Conservation (phyloP, 2,329 filamentous ascomycete species). For the Scytalidium lignicola region DNA sequence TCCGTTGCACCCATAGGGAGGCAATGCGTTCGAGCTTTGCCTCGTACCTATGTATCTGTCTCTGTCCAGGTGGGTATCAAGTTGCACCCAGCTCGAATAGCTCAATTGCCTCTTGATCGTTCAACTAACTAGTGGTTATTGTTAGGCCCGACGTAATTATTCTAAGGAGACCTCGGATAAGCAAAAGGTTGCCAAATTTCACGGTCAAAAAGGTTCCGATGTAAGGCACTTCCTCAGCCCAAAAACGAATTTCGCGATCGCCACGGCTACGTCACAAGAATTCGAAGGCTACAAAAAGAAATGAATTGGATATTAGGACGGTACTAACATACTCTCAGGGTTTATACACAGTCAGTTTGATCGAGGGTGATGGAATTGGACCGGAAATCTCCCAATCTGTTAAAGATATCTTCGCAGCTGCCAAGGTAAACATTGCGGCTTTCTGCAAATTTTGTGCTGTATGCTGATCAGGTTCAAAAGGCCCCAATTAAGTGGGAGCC, state of each 20-base stretch:
- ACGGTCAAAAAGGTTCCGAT: slow-evolving; percentile 81
- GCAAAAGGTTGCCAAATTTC: slow-evolving; percentile 85
- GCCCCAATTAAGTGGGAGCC: slow-evolving; percentile 95
- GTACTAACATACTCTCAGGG: slow-evolving; percentile 51
- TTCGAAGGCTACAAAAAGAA: neutral
- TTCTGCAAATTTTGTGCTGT: slow-evolving; percentile 4
- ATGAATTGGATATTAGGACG: neutral
- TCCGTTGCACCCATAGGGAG: slow-evolving; percentile 69
- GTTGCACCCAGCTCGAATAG: slow-evolving; percentile 5
- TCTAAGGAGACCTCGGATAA: slow-evolving; percentile 48
- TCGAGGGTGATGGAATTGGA: slow-evolving; percentile 98
- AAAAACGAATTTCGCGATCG: slow-evolving; percentile 29
- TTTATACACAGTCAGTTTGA: slow-evolving; percentile 92
- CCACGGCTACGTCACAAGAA: neutral
- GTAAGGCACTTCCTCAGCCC: slow-evolving; percentile 47
- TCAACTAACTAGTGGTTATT: slow-evolving; percentile 15
- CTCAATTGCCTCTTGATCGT: slow-evolving; percentile 1
- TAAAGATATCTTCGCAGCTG: slow-evolving; percentile 97
- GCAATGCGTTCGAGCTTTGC: slow-evolving; percentile 71
- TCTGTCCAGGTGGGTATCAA: slow-evolving; percentile 51
- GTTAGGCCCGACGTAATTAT: slow-evolving; percentile 56
- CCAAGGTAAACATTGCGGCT: slow-evolving; percentile 58
- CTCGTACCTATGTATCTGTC: slow-evolving; percentile 46
- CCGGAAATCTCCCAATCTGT: slow-evolving; percentile 97
- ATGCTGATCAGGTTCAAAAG: slow-evolving; percentile 39